phyloP scores from a whole-genome alignment of 495 filamentous ascomycete genomes.

The Xylaria venustula region DNA sequence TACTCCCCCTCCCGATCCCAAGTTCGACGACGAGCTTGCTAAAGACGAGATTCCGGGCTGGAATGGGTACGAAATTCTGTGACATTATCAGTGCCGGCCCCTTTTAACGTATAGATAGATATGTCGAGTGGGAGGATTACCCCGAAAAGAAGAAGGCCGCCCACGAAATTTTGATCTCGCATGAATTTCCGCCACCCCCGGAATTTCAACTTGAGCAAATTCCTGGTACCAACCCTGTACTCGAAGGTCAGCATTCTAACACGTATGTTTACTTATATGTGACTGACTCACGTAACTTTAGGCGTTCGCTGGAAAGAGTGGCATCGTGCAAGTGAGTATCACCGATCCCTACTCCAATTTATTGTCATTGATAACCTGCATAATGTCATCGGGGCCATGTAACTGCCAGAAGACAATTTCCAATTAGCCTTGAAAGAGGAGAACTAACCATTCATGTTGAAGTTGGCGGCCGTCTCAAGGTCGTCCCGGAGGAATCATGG shows the following conservation, averaged over 20 bases:
- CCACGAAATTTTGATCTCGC: conserved; percentile 52
- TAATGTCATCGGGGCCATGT: background rate
- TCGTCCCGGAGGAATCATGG: conserved; percentile 58
- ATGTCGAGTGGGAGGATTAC: conserved; percentile 69
- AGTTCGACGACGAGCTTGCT: conserved; percentile 13
- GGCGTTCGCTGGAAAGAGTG: conserved; percentile 65
- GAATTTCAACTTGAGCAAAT: conserved; percentile 61
- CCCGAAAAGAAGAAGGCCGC: conserved; percentile 62
- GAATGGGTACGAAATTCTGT: conserved; percentile 21
- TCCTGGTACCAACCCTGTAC: conserved; percentile 61
- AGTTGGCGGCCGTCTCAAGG: conserved; percentile 48
- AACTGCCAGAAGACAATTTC: background rate
- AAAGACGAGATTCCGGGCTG: conserved; percentile 25
- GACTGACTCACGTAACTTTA: background rate
- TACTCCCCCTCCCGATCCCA: background rate
- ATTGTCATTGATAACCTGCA: too few species aligned
- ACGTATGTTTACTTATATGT: background rate
- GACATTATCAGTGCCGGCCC: background rate
- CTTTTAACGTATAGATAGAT: conserved; percentile 25
- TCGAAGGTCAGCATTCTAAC: conserved; percentile 32
- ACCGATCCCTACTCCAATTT: too few species aligned
- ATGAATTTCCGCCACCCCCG: conserved; percentile 56
- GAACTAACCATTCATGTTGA: background rate
- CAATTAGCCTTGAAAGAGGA: background rate
- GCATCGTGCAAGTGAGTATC: conserved; percentile 50